A percentile compares a stretch with the other conserved stretches of the same genome.
Evolutionary conservation across 1,284 basidiomycete species (phyloP).

Genomic region (Heterobasidion parviporum): DNA sequence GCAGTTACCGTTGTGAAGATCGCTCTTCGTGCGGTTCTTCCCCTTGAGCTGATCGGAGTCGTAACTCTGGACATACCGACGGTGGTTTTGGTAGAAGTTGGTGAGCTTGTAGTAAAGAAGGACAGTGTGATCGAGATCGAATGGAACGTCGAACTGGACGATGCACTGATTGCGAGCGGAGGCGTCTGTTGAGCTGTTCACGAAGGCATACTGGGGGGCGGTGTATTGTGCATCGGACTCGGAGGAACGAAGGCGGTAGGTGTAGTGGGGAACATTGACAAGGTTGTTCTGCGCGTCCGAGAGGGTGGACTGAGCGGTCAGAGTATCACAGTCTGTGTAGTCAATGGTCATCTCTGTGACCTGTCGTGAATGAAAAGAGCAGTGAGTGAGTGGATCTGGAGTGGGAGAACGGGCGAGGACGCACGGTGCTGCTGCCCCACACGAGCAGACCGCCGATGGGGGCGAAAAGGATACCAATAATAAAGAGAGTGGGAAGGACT

Average conservation of each 20-base stretch:
- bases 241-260: slow-evolving; percentile 62
- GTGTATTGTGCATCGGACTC: slow-evolving; percentile 37
- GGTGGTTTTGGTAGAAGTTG: slow-evolving; percentile 98
- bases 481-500: slow-evolving; percentile 92
- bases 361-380: slow-evolving; percentile 21
- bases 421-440: slow-evolving; percentile 74
- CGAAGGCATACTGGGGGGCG: slow-evolving; percentile 63
- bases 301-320: slow-evolving; percentile 34
- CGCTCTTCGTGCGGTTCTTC: slow-evolving; percentile 41
- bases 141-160: slow-evolving; percentile 78
- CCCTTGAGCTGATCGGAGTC: slow-evolving; percentile 85
- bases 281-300: slow-evolving; percentile 28
- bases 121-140: slow-evolving; percentile 68
- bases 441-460: slow-evolving; percentile 93
- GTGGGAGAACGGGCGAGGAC: slow-evolving; percentile 13
- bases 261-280: slow-evolving; percentile 53
- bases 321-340: slow-evolving; percentile 87
- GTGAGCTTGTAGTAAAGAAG: slow-evolving; percentile 97
- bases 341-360: slow-evolving; percentile 94
- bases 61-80: slow-evolving; percentile 92
- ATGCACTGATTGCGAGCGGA: slow-evolving; percentile 56
- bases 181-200: slow-evolving; percentile 37
- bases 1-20: slow-evolving; percentile 74
- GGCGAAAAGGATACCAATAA: slow-evolving; percentile 91
- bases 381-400: background rate